These are phyloP conservation scores for Choiromyces venosus DNA, from an alignment of 495 filamentous ascomycete genomes.

Conservation along the genomic window DNA sequence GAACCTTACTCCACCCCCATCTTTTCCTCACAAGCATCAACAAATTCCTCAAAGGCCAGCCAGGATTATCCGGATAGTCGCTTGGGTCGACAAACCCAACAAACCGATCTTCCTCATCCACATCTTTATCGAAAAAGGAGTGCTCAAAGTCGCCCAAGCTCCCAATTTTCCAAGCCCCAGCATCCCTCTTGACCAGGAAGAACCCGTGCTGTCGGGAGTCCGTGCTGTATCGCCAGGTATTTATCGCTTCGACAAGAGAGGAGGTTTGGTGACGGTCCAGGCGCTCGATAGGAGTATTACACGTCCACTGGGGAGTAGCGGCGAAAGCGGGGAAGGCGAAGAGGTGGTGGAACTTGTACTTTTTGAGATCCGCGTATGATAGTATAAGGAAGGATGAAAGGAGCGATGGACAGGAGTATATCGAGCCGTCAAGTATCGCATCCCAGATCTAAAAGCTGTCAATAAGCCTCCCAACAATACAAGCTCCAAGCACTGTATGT, in stretches of 20 bases:
- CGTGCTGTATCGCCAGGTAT: conserved; percentile 75
- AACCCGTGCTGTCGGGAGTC: conserved; percentile 85
- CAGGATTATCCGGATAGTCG: conserved; percentile 75
- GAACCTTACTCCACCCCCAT: conserved; percentile 69
- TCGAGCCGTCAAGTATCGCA: conserved; percentile 89
- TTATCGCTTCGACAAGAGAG: conserved; percentile 67
- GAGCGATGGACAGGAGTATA: conserved; percentile 87
- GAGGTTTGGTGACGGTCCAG: conserved; percentile 64
- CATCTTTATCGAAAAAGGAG: conserved; percentile 70
- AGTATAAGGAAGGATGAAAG: conserved; percentile 80
- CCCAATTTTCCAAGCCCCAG: conserved; percentile 62
- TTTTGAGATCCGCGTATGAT: conserved; percentile 95
- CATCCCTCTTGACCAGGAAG: conserved; percentile 72
- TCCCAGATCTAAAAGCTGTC: conserved; percentile 73
- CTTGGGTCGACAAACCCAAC: conserved; percentile 88
- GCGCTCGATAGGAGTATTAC: conserved; percentile 45
- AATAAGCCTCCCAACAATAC: conserved; percentile 5
- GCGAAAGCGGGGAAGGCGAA: conserved; percentile 91
- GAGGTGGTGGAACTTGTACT: conserved; percentile 90
- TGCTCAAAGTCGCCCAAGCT: conserved; percentile 70
- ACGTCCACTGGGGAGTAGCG: conserved; percentile 75
- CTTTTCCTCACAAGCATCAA: conserved; percentile 77
- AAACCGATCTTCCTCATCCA: conserved; percentile 64
- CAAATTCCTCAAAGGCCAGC: conserved; percentile 89
- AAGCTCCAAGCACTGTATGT: background rate